Conservation (phyloP, 257 asterid genomes). For the Galeopsis tetrahit region DNA sequence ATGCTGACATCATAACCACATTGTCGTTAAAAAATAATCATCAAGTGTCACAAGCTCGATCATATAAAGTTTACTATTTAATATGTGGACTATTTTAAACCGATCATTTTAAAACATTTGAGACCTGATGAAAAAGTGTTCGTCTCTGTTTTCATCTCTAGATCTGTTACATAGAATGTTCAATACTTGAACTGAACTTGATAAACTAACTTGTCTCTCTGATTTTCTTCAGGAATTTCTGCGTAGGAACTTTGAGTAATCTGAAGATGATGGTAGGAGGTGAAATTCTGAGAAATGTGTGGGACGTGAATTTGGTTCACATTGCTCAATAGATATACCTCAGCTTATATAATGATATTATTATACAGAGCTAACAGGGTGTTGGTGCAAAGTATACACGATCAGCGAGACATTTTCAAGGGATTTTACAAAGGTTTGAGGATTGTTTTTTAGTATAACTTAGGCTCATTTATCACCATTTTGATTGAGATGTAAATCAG, state of each 20-base stretch:
- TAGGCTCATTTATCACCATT: slow-evolving; percentile 53
- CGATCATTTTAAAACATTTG: not conserved
- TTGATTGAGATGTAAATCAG: slow-evolving; percentile 73
- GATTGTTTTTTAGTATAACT: slow-evolving; percentile 52
- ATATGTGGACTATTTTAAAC: not conserved
- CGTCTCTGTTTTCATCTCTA: not conserved
- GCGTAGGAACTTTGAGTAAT: slow-evolving; percentile 51
- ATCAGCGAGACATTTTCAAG: slow-evolving; percentile 42
- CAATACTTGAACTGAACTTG: slow-evolving; percentile 15
- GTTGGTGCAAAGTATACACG: slow-evolving; percentile 48
- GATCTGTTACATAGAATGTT: not conserved
- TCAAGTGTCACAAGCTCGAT: slow-evolving; percentile 12
- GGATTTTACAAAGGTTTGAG: slow-evolving; percentile 53
- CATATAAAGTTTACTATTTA: slow-evolving; percentile 1
- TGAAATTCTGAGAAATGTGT: slow-evolving; percentile 44
- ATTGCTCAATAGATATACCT: slow-evolving; percentile 45
- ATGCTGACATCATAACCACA: not conserved
- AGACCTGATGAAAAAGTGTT: not conserved
- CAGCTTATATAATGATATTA: slow-evolving; percentile 51
- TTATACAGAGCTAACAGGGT: slow-evolving; percentile 60
- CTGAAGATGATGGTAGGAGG: slow-evolving; percentile 59
- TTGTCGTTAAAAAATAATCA: not conserved
- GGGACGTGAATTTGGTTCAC: slow-evolving; percentile 44
- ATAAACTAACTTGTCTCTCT: slow-evolving; percentile 16
- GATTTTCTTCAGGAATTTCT: slow-evolving; percentile 64